A percentile compares a stretch with the other conserved stretches of the same genome.
These are phyloP conservation scores for Phytophthora ramorum DNA, from an alignment of 352 stramenopile species.

Conservation along the genomic window DNA sequence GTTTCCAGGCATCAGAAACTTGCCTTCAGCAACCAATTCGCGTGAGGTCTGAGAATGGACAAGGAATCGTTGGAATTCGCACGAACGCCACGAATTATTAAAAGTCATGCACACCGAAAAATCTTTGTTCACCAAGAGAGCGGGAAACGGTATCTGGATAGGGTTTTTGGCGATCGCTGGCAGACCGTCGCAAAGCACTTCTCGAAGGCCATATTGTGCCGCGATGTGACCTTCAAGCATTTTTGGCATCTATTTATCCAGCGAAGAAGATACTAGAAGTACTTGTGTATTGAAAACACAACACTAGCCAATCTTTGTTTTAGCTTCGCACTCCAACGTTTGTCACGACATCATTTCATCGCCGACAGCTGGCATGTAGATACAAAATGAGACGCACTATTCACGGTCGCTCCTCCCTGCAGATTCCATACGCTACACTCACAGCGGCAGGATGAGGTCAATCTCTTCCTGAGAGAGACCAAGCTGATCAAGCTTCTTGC, in stretches of 20 bases:
- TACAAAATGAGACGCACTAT: not conserved
- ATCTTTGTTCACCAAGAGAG: not conserved
- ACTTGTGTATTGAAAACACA: not conserved
- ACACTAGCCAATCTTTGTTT: not conserved
- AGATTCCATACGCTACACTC: not conserved
- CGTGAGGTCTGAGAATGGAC: not conserved
- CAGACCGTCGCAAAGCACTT: not conserved
- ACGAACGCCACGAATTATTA: not conserved
- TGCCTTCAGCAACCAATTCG: not conserved
- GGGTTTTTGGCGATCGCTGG: too few relatives aligned
- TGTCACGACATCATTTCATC: not conserved
- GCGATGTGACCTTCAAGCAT: too few relatives aligned
- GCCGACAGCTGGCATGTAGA: not conserved
- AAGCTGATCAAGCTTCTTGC: constrained; percentile 54
- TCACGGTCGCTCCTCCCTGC: not conserved
- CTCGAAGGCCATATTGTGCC: not conserved
- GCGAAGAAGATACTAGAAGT: too few relatives aligned
- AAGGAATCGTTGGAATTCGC: too few relatives aligned
- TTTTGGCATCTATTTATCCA: too few relatives aligned
- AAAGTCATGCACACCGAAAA: not conserved
- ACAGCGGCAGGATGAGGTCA: constrained; percentile 49
- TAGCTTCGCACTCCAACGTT: not conserved
- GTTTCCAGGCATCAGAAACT: not conserved
- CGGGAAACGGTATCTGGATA: not conserved
- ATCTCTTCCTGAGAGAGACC: constrained; percentile 51